Evolutionary conservation across 225 moss, liverwort and hornwort species (phyloP).

Genomic region (Neckera pumila): DNA sequence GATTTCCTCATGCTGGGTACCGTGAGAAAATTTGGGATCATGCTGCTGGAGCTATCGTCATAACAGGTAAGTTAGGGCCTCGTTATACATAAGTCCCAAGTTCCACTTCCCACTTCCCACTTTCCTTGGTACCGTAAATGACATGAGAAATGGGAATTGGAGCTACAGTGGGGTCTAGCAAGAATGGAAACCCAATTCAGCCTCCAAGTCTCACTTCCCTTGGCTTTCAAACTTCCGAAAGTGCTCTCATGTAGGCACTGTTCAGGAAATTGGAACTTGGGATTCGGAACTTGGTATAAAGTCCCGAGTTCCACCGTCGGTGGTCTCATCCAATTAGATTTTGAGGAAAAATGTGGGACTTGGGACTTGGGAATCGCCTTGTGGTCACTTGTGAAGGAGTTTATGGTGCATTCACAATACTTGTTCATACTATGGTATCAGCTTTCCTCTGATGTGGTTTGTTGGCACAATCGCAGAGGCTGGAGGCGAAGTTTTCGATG

Average conservation of each 20-base stretch:
- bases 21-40: constrained; percentile 99
- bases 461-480: constrained; percentile 49
- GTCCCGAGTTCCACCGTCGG: not conserved
- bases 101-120: not conserved
- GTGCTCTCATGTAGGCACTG: not conserved
- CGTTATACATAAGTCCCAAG: not conserved
- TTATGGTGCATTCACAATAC: not conserved
- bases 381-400: not conserved
- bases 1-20: constrained; percentile 82
- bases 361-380: not conserved
- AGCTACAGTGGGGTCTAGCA: not conserved
- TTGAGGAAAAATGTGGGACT: not conserved
- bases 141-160: not conserved
- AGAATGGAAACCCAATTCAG: not conserved
- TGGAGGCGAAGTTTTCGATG: constrained; percentile 92
- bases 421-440: not conserved
- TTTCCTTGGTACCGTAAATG: not conserved
- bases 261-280: not conserved
- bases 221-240: not conserved
- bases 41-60: constrained; percentile 90
- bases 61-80: constrained; percentile 47
- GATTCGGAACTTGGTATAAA: not conserved
- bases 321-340: not conserved
- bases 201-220: not conserved
- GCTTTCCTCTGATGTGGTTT: not conserved